Evolutionary conservation across 495 filamentous ascomycete genomes (phyloP).

Genomic region (Neurospora pannonica): DNA sequence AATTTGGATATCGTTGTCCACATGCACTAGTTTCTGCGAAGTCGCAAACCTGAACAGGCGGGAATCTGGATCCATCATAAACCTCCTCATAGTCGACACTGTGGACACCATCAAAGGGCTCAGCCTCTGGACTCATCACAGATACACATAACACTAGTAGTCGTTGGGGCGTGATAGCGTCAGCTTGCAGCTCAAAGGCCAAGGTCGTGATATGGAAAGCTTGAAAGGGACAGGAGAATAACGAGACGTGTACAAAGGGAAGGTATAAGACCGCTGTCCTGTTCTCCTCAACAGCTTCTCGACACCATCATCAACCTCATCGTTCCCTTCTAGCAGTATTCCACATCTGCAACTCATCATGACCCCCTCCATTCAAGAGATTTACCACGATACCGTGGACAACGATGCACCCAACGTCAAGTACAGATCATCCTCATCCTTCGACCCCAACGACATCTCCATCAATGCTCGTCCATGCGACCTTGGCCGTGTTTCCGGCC

Average conservation of each 20-base stretch:
- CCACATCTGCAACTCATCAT: background rate
- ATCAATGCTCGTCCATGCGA: slow-evolving; percentile 9
- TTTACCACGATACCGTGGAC: background rate
- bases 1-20: background rate
- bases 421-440: background rate
- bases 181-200: background rate
- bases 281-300: background rate
- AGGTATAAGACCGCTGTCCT: background rate
- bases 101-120: background rate
- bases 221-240: background rate
- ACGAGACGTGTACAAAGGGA: background rate
- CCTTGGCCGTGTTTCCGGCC: slow-evolving; percentile 4
- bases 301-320: background rate
- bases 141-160: background rate
- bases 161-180: background rate
- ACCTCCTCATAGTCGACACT: background rate
- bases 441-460: slow-evolving; percentile 5
- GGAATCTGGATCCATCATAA: background rate
- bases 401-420: background rate
- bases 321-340: background rate
- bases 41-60: background rate
- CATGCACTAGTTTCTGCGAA: background rate
- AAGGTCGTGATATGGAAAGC: background rate
- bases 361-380: background rate
- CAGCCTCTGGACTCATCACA: background rate